phyloP scores from a whole-genome alignment of 768 basidiomycete genomes.

The Lactarius tabidus region DNA sequence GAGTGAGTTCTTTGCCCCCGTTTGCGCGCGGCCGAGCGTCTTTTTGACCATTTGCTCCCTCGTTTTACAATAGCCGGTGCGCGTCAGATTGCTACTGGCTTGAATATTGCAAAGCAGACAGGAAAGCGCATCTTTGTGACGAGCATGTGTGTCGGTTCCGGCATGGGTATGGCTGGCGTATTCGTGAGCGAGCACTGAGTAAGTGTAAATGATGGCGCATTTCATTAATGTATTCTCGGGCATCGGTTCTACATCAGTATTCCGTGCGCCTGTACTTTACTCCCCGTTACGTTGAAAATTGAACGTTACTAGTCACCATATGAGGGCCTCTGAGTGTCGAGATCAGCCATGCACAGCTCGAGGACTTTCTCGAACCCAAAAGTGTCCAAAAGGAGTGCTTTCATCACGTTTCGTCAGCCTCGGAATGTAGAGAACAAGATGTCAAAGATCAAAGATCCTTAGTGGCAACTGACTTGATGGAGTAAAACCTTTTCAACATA shows the following conservation, averaged over 20 bases:
- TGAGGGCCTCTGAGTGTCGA: too few relatives aligned
- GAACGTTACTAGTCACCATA: not conserved
- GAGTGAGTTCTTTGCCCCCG: conserved; percentile 46
- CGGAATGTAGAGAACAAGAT: too few relatives aligned
- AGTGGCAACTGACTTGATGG: too few relatives aligned
- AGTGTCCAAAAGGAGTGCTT: too few relatives aligned
- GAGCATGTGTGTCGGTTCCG: conserved; percentile 87
- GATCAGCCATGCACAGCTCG: too few relatives aligned
- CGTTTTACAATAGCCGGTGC: conserved; percentile 57
- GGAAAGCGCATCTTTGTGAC: conserved; percentile 77
- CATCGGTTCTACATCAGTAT: conserved; percentile 1
- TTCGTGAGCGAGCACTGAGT: conserved; percentile 78
- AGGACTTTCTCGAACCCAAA: too few relatives aligned
- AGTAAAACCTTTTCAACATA: too few relatives aligned
- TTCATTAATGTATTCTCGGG: not conserved
- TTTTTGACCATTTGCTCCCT: not conserved
- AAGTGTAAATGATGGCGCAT: not conserved
- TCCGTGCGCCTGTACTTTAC: not conserved
- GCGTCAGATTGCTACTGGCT: conserved; percentile 81
- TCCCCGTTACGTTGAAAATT: not conserved
- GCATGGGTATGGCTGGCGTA: conserved; percentile 88
- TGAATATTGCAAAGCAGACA: conserved; percentile 76
- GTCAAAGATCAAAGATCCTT: too few relatives aligned
- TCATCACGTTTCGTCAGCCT: too few relatives aligned
- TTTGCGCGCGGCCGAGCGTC: not conserved